These are phyloP conservation scores for Acmispon strigosus DNA, from an alignment of 306 rosid genomes.

Conservation along the genomic window DNA sequence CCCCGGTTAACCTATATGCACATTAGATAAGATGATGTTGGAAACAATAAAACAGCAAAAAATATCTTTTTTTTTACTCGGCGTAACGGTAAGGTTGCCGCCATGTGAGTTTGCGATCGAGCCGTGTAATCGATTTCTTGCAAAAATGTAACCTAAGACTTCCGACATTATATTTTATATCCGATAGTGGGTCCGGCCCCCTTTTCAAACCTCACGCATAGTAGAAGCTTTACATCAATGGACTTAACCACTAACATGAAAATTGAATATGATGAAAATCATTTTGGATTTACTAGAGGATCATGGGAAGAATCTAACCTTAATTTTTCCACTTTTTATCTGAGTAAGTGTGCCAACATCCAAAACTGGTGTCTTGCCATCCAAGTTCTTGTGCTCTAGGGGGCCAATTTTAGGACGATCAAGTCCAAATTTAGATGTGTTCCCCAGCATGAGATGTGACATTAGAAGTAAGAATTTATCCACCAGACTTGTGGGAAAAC, in stretches of 20 bases:
- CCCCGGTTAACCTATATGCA: slow-evolving; percentile 58
- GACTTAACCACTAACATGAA: not conserved
- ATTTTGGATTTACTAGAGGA: not conserved
- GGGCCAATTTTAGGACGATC: slow-evolving; percentile 81
- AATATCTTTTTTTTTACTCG: no score
- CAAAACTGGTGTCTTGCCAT: slow-evolving; percentile 88
- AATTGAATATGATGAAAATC: no score
- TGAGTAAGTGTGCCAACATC: slow-evolving; percentile 83
- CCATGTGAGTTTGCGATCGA: no score
- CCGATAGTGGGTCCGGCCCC: no score
- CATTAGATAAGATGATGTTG: slow-evolving; percentile 10
- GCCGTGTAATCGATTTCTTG: no score
- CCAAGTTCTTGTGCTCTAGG: slow-evolving; percentile 58
- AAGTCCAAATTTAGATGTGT: slow-evolving; percentile 70
- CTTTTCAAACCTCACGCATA: no score
- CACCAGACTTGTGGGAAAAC: slow-evolving; percentile 70
- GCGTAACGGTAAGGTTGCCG: no score
- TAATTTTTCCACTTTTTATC: slow-evolving; percentile 71
- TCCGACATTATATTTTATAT: no score
- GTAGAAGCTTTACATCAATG: no score
- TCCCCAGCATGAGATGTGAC: slow-evolving; percentile 72
- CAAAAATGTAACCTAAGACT: no score
- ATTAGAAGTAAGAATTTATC: slow-evolving; percentile 69
- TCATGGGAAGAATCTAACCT: slow-evolving; percentile 37
- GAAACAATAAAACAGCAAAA: not conserved